These are phyloP conservation scores for Spiromastix sp. DNA, from an alignment of 2,329 filamentous ascomycete genomes.

Conservation along the genomic window DNA sequence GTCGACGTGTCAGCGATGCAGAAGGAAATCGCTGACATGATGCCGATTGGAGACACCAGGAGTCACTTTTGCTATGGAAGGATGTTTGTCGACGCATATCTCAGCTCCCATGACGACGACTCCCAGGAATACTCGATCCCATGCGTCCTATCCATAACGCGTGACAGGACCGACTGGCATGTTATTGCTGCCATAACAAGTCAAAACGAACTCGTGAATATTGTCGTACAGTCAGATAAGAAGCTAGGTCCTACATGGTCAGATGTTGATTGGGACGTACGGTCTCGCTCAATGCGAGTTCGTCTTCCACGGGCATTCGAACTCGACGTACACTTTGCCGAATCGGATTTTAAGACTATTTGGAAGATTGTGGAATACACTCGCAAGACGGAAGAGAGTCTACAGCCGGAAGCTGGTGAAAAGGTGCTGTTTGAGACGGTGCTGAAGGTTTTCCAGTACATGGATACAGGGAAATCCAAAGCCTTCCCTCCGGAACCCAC, in stretches of 20 bases:
- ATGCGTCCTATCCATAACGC: slow-evolving; percentile 65
- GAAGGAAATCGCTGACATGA: slow-evolving; percentile 47
- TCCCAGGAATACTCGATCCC: slow-evolving; percentile 59
- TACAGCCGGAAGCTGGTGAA: slow-evolving; percentile 62
- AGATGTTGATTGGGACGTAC: slow-evolving; percentile 68
- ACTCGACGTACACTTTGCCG: slow-evolving; percentile 58
- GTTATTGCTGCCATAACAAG: slow-evolving; percentile 66
- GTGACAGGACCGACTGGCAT: slow-evolving; percentile 57
- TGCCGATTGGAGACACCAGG: slow-evolving; percentile 66
- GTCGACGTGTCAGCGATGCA: slow-evolving; percentile 36
- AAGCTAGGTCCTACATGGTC: slow-evolving; percentile 66
- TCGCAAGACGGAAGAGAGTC: slow-evolving; percentile 59
- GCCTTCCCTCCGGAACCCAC: slow-evolving; percentile 68
- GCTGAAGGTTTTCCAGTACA: slow-evolving; percentile 68
- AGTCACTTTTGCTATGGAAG: slow-evolving; percentile 70
- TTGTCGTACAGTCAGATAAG: slow-evolving; percentile 60
- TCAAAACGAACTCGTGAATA: slow-evolving; percentile 66
- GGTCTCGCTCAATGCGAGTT: slow-evolving; percentile 55
- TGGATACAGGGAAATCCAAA: slow-evolving; percentile 61
- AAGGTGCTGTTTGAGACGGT: slow-evolving; percentile 56
- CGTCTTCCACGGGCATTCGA: slow-evolving; percentile 66
- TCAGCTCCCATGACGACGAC: slow-evolving; percentile 63
- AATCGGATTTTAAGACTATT: slow-evolving; percentile 67
- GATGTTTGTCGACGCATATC: slow-evolving; percentile 61
- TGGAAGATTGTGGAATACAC: slow-evolving; percentile 83